phyloP scores from a whole-genome alignment of 371 early-diverging fungal genomes.

The Lichtheimia corymbifera region DNA sequence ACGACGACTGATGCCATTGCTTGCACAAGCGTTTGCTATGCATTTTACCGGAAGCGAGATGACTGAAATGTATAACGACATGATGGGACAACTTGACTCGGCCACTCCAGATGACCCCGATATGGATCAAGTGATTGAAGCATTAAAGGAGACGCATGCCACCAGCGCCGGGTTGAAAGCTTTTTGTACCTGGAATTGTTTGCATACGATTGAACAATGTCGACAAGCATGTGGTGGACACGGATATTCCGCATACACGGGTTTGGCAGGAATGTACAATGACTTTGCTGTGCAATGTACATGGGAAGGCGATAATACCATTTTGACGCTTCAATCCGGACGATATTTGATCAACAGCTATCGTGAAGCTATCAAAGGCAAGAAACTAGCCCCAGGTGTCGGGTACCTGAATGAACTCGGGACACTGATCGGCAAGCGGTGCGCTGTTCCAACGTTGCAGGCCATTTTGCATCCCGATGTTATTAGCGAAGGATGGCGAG shows the following conservation, averaged over 20 bases:
- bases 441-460: conserved; percentile 52
- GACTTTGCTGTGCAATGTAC: conserved; percentile 95
- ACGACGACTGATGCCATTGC: conserved; percentile 85
- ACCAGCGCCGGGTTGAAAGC: conserved; percentile 93
- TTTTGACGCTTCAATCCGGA: conserved; percentile 87
- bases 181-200: conserved; percentile 91
- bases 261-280: conserved; percentile 80
- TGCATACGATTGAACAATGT: conserved; percentile 88
- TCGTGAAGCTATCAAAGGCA: conserved; percentile 75
- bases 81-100: conserved; percentile 73
- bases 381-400: conserved; percentile 80
- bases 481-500: conserved; percentile 81
- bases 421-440: conserved; percentile 53
- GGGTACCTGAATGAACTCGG: conserved; percentile 74
- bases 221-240: conserved; percentile 93
- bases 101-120: conserved; percentile 69
- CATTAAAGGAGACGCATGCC: conserved; percentile 89
- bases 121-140: conserved; percentile 67
- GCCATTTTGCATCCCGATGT: conserved; percentile 64
- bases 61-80: conserved; percentile 69
- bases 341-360: conserved; percentile 85
- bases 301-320: conserved; percentile 93
- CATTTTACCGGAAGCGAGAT: conserved; percentile 87
- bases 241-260: conserved; percentile 91
- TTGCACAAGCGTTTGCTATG: conserved; percentile 92